Evolutionary conservation across 495 filamentous ascomycete genomes (phyloP), one percentile per base, ranked within the genome.

Genomic region (Parathielavia appendiculata): DNA sequence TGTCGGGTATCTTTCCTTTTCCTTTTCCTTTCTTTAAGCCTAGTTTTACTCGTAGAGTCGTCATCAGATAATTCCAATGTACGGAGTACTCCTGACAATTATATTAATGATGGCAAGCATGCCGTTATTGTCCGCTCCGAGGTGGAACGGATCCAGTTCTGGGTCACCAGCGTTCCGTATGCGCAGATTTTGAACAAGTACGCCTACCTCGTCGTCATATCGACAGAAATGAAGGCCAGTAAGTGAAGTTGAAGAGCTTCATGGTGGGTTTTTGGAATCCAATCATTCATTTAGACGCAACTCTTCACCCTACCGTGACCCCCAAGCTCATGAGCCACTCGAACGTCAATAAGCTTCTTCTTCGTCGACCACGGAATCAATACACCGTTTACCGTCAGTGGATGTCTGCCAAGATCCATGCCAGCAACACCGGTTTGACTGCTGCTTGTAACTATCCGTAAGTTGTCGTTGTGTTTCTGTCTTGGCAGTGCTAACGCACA

Each of bases 301-400:
- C 35, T 20, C 32, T n/a, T 11, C 34, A 57, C 11, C 2, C 14
- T 23, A 19, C 35, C 16, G 22, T 17, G 34, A n/a, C 34, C 13
- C 8, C 35, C 35, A 23, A 57, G 19, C 16, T 16, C 19, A 22
- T 32, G 44, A 35, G 30, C 9, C 34, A 41, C 16, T 16, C 35
- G 34, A 45, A 58, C 10, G 48, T 22, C 6, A 23, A 14, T 20
- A 52, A 52, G 35, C 17, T 52, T 6, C 20, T 22, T 12, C 54
- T 59, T 11, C 63, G 60, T 36, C 56, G 63, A 22, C 63, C 63
- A 4, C 39, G 39, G 4, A 65, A 65, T 26, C 54, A 44, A 10
- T 63, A 54, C 45, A 65, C 60, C 35, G 35, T 65, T 3, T 63
- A 59, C 43, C 59, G 63, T 36, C 56, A 62, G 45, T 36, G 39